Percentiles rank a stretch among this genome's conserved stretches.
phyloP scores from a whole-genome alignment of 2,329 filamentous ascomycete genomes.

The Elsinoe arachidis region DNA sequence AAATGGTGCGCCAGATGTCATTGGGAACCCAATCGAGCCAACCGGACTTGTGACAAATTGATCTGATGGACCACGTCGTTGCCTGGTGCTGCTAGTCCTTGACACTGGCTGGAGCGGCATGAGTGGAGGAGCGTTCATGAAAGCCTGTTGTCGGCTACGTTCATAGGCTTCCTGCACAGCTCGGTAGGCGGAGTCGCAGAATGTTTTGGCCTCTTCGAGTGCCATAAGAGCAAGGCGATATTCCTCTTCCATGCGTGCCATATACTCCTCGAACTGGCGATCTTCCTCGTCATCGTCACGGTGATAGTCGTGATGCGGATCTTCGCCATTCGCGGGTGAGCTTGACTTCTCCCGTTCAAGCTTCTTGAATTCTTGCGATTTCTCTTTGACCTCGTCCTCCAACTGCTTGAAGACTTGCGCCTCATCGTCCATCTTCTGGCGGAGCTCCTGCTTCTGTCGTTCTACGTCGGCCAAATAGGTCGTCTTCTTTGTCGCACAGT shows the following conservation, averaged over 20 bases:
- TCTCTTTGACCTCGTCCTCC: constrained; percentile 65
- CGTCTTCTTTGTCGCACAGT: constrained; percentile 31
- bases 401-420: constrained; percentile 48
- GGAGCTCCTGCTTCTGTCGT: constrained; percentile 33
- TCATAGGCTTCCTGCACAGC: constrained; percentile 34
- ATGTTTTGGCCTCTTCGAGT: constrained; percentile 26
- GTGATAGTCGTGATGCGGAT: constrained; percentile 19
- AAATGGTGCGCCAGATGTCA: constrained; percentile 35
- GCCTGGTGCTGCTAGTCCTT: constrained; percentile 20
- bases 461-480: constrained; percentile 36
- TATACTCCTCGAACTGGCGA: constrained; percentile 30
- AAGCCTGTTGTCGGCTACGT: constrained; percentile 31
- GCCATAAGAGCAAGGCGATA: constrained; percentile 25
- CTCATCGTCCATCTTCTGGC: constrained; percentile 35
- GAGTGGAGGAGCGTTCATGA: constrained; percentile 28
- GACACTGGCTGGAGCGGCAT: constrained; percentile 19
- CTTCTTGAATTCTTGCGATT: constrained; percentile 61
- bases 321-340: constrained; percentile 29
- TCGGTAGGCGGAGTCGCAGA: constrained; percentile 46
- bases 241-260: constrained; percentile 23
- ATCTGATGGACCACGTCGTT: constrained; percentile 31
- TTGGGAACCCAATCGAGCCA: constrained; percentile 33
- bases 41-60: constrained; percentile 19
- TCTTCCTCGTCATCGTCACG: constrained; percentile 33
- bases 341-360: constrained; percentile 58